A percentile compares a stretch with the other conserved stretches of the same genome.
Conservation (phyloP, 2,329 filamentous ascomycete genomes). For the Pleurostoma richardsiae region DNA sequence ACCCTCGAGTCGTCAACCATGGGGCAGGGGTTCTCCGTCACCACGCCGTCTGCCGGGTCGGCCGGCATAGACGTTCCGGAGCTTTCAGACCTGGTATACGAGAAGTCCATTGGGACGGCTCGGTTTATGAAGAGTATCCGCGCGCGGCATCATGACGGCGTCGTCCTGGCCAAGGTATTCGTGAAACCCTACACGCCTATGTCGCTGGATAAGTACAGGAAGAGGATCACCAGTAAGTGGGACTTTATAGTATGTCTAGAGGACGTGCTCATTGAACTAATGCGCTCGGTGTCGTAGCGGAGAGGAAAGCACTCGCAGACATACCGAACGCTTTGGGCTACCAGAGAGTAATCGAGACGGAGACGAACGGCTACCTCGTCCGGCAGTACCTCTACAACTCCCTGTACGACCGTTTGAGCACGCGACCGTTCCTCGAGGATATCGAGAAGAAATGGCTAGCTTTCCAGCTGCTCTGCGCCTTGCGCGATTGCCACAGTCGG, state of each 20-base stretch:
- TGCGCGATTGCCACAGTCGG: slow-evolving; percentile 84
- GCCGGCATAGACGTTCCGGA: slow-evolving; percentile 93
- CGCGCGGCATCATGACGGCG: slow-evolving; percentile 81
- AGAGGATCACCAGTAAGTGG: slow-evolving; percentile 65
- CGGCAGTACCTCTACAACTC: slow-evolving; percentile 96
- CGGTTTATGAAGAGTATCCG: slow-evolving; percentile 97
- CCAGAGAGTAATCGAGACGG: slow-evolving; percentile 86
- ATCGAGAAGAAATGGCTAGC: slow-evolving; percentile 99
- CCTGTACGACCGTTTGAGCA: slow-evolving; percentile 94
- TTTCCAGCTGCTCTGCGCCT: slow-evolving; percentile 87
- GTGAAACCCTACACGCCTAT: slow-evolving; percentile 87
- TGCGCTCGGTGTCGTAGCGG: slow-evolving; percentile 44
- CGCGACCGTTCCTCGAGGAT: slow-evolving; percentile 90
- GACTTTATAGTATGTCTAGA: too few species aligned
- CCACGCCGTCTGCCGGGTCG: slow-evolving; percentile 83
- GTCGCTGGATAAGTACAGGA: slow-evolving; percentile 73
- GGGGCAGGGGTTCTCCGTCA: slow-evolving; percentile 95
- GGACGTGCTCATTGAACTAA: too few species aligned
- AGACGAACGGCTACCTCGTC: slow-evolving; percentile 86
- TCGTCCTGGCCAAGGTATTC: slow-evolving; percentile 90
- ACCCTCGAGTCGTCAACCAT: slow-evolving; percentile 41
- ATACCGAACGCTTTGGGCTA: slow-evolving; percentile 90
- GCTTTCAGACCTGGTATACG: slow-evolving; percentile 83
- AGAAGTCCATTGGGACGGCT: slow-evolving; percentile 84
- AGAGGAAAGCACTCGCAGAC: slow-evolving; percentile 72